A percentile compares a stretch with the other conserved stretches of the same genome.
Conservation (phyloP, 192 early-diverging fungal genomes). For the Coemansia sp. region DNA sequence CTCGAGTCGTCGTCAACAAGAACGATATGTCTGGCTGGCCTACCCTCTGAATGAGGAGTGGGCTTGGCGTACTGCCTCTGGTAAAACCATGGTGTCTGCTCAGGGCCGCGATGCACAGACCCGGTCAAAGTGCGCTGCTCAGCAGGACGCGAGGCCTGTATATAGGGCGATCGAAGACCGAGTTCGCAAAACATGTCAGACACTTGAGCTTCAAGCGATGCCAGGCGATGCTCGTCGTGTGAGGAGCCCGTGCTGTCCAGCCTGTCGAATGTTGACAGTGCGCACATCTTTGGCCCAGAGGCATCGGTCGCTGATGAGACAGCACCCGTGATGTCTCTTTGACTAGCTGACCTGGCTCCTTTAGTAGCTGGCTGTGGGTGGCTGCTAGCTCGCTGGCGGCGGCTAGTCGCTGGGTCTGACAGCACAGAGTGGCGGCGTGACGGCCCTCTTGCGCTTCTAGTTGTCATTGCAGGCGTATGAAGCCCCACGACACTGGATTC, state of each 20-base stretch:
- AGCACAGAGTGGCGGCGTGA: not conserved
- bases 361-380: not conserved
- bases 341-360: not conserved
- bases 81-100: slow-evolving; percentile 22
- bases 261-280: not conserved
- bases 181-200: slow-evolving; percentile 45
- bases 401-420: not conserved
- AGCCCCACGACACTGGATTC: not conserved
- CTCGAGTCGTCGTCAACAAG: slow-evolving; percentile 50
- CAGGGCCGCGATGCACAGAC: not conserved
- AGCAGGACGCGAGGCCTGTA: not conserved
- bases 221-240: slow-evolving; percentile 10
- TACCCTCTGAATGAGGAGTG: not conserved
- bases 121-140: not conserved
- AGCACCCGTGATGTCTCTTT: not conserved
- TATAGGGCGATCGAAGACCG: slow-evolving; percentile 28
- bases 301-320: not conserved
- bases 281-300: not conserved
- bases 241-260: not conserved
- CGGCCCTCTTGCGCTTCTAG: not conserved
- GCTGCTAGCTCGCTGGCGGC: slow-evolving; percentile 24
- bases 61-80: slow-evolving; percentile 2
- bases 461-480: not conserved
- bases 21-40: slow-evolving; percentile 16
- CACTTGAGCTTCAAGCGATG: slow-evolving; percentile 34